Conservation (phyloP, 1,284 basidiomycete species). For the Golubevia sp. region DNA sequence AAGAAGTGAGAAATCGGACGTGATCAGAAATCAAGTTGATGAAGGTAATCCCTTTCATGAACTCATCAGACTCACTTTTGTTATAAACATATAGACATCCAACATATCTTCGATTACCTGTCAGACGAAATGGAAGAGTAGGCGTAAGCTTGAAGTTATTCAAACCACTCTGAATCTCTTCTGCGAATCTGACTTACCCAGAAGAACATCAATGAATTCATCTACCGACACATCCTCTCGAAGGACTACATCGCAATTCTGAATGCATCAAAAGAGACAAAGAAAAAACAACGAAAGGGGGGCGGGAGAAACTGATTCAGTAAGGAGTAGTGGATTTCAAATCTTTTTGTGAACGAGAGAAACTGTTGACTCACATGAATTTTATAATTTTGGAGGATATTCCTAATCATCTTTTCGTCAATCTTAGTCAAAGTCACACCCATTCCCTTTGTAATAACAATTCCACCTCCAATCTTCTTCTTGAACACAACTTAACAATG, state of each 20-base stretch:
- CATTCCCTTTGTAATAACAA: constrained; percentile 65
- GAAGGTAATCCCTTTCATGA: neutral
- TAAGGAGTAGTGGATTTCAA: neutral
- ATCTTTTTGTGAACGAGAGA: neutral
- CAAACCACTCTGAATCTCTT: too few relatives aligned
- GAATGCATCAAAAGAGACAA: neutral
- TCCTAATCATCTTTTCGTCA: constrained; percentile 90
- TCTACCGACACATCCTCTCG: constrained; percentile 53
- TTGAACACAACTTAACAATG: constrained; percentile 64
- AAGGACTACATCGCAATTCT: constrained; percentile 50
- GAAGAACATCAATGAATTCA: constrained; percentile 53
- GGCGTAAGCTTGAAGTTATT: neutral
- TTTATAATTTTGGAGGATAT: constrained; percentile 71
- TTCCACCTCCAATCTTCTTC: constrained; percentile 83
- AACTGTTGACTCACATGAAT: constrained; percentile 29
- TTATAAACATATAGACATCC: constrained; percentile 55
- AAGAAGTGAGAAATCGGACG: too few relatives aligned
- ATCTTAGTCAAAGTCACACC: constrained; percentile 87
- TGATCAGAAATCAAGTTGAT: too few relatives aligned
- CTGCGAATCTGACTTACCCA: constrained; percentile 13
- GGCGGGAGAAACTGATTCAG: neutral
- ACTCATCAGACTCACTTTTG: constrained; percentile 21
- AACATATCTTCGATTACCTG: constrained; percentile 47
- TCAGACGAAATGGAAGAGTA: neutral
- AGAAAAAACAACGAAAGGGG: too few relatives aligned